Conservation (phyloP, 1,139 yeast species). For the Geotrichum reessii region DNA sequence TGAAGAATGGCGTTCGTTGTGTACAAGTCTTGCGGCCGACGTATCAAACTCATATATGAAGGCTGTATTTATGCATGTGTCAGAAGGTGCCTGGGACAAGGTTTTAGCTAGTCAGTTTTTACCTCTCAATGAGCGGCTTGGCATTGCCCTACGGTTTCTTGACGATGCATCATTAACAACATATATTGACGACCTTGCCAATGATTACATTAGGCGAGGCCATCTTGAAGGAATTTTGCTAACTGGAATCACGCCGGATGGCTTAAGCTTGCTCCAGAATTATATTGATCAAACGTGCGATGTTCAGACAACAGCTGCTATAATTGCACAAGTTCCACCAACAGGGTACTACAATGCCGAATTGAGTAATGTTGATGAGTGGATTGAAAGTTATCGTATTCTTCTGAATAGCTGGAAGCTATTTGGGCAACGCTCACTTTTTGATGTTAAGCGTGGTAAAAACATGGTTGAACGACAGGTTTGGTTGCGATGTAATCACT, state of each 20-base stretch:
- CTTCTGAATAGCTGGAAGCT: conserved; percentile 80
- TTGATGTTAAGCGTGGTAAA: conserved; percentile 51
- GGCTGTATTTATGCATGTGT: conserved; percentile 88
- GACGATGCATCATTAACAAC: conserved; percentile 59
- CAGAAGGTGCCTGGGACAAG: conserved; percentile 96
- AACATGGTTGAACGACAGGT: conserved; percentile 62
- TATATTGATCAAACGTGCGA: conserved; percentile 88
- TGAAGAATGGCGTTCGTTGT: conserved; percentile 74
- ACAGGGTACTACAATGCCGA: background rate
- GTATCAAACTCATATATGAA: conserved; percentile 83
- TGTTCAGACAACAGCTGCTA: conserved; percentile 85
- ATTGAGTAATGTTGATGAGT: conserved; percentile 37
- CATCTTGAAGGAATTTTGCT: conserved; percentile 85
- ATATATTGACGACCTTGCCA: conserved; percentile 61
- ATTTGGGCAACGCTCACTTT: conserved; percentile 70
- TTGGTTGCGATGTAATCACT: conserved; percentile 70
- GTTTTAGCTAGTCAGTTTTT: conserved; percentile 84
- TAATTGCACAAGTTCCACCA: conserved; percentile 61
- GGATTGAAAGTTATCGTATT: conserved; percentile 64
- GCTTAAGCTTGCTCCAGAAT: conserved; percentile 70
- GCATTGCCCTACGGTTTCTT: conserved; percentile 80
- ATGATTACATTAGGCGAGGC: conserved; percentile 66
- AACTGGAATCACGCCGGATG: conserved; percentile 54
- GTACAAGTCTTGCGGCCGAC: conserved; percentile 80
- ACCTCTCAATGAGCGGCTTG: conserved; percentile 81